Evolutionary conservation across 495 filamentous ascomycete species (phyloP).

Genomic region (Alectoria sarmentosa): DNA sequence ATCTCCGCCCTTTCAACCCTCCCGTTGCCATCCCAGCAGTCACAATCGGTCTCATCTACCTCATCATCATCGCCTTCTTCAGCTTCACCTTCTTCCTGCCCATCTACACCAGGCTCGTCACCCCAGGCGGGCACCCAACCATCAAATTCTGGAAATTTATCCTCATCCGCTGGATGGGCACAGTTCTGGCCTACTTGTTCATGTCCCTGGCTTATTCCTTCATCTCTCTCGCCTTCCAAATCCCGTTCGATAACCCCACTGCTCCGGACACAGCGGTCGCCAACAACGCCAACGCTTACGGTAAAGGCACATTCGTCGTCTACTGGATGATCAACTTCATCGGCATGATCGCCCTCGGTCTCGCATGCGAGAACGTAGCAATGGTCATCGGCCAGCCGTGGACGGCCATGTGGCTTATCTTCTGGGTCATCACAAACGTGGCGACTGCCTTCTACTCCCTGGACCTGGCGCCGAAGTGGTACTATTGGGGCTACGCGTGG

Average conservation of each 20-base stretch:
- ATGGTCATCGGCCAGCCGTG: constrained; percentile 63
- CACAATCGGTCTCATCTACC: constrained; percentile 61
- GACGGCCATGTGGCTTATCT: constrained; percentile 65
- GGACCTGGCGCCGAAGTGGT: constrained; percentile 53
- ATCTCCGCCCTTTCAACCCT: constrained; percentile 57
- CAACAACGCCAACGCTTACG: constrained; percentile 50
- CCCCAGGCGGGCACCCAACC: constrained; percentile 45
- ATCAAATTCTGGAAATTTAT: constrained; percentile 55
- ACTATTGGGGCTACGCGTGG: constrained; percentile 64
- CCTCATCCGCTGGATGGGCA: constrained; percentile 54
- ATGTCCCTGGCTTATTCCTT: constrained; percentile 61
- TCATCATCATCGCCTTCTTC: constrained; percentile 70
- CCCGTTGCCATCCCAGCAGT: constrained; percentile 51
- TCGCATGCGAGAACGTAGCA: constrained; percentile 66
- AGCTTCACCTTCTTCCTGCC: constrained; percentile 64
- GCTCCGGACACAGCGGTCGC: constrained; percentile 40
- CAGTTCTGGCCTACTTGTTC: constrained; percentile 56
- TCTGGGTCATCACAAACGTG: constrained; percentile 71
- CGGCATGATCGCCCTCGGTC: constrained; percentile 60
- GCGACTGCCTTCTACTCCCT: constrained; percentile 57
- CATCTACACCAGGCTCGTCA: constrained; percentile 53
- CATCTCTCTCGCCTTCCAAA: constrained; percentile 57
- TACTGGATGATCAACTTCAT: constrained; percentile 73
- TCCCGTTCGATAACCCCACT: constrained; percentile 48
- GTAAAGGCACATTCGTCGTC: constrained; percentile 53